Conservation (phyloP, 1,139 yeast genomes). For the Saccharomyces hybrid region DNA sequence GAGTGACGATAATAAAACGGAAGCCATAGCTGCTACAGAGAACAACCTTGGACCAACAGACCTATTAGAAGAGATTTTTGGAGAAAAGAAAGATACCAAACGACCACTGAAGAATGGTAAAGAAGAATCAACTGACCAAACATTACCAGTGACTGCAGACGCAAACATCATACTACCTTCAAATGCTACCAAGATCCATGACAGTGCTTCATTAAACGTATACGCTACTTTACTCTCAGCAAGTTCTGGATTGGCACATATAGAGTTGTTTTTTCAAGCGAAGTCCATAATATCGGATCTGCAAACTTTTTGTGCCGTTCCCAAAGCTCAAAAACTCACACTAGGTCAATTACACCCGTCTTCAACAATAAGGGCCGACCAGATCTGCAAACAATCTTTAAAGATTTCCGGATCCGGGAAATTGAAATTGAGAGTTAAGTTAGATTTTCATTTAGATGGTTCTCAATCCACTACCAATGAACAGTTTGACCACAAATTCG, state of each 20-base stretch:
- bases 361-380: constrained; percentile 37
- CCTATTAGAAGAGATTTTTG: constrained; percentile 66
- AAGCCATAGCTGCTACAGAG: background rate
- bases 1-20: background rate
- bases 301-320: constrained; percentile 79
- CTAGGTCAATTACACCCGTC: constrained; percentile 57
- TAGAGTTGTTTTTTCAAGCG: constrained; percentile 30
- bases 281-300: constrained; percentile 37
- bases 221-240: constrained; percentile 14
- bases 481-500: constrained; percentile 56
- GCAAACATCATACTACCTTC: constrained; percentile 13
- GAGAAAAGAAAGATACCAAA: constrained; percentile 20
- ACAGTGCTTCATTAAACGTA: constrained; percentile 25
- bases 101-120: constrained; percentile 7
- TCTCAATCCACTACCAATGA: constrained; percentile 38
- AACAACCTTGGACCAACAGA: constrained; percentile 33
- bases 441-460: constrained; percentile 46
- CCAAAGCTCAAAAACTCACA: constrained; percentile 79
- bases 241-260: constrained; percentile 21
- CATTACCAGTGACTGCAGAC: constrained; percentile 9
- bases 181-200: constrained; percentile 26
- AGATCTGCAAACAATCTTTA: constrained; percentile 53
- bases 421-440: constrained; percentile 71
- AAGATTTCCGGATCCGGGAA: constrained; percentile 63
- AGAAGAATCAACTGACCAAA: constrained; percentile 12